A percentile compares a stretch with the other conserved stretches of the same genome.
Evolutionary conservation across 768 basidiomycete genomes (phyloP).

Genomic region (Fomitopsis serialis): DNA sequence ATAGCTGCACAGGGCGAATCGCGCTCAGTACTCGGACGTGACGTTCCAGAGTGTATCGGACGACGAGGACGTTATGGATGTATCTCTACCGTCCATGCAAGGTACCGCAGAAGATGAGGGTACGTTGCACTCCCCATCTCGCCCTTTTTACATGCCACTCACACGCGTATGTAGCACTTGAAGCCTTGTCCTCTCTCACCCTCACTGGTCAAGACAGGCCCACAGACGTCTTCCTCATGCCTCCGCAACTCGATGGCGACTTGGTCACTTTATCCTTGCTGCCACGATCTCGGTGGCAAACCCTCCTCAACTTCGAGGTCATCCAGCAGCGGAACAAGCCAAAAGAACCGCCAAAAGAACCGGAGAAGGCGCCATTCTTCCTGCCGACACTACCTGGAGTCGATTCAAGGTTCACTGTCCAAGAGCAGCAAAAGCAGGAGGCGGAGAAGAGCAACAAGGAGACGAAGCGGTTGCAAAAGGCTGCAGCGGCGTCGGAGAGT

Average conservation of each 20-base stretch:
- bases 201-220: conserved; percentile 56
- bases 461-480: conserved; percentile 50
- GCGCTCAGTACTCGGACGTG: conserved; percentile 88
- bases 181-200: conserved; percentile 50
- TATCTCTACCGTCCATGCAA: conserved; percentile 78
- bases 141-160: conserved; percentile 2
- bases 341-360: conserved; percentile 90
- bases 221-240: conserved; percentile 72
- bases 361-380: conserved; percentile 96
- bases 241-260: conserved; percentile 84
- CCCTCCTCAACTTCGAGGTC: conserved; percentile 91
- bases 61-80: conserved; percentile 59
- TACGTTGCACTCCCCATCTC: conserved; percentile 26
- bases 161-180: conserved; percentile 46
- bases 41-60: conserved; percentile 77
- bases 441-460: conserved; percentile 34
- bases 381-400: conserved; percentile 88
- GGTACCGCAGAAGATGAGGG: conserved; percentile 78
- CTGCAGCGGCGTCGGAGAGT: conserved; percentile 49
- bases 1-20: conserved; percentile 69
- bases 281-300: conserved; percentile 93
- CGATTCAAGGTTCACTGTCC: conserved; percentile 72
- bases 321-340: conserved; percentile 97
- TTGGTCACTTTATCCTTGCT: conserved; percentile 91
- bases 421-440: conserved; percentile 30